phyloP scores from a whole-genome alignment of 805 yeast species.

The Kluyveromyces wickerhamii region DNA sequence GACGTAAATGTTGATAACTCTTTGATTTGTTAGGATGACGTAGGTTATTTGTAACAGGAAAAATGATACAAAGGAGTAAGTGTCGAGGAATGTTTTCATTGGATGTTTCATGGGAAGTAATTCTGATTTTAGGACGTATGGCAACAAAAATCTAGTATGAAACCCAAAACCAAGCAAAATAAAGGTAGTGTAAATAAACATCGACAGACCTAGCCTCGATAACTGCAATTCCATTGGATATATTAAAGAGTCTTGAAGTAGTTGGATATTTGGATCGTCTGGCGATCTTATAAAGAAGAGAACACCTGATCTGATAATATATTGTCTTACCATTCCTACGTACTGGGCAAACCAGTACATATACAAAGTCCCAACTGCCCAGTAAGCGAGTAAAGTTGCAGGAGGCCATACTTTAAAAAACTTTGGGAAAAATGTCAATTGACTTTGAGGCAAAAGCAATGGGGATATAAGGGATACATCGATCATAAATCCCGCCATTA shows the following conservation, averaged over 20 bases:
- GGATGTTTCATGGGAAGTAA: slow-evolving; percentile 10
- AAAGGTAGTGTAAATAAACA: slow-evolving; percentile 62
- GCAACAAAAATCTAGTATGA: slow-evolving; percentile 43
- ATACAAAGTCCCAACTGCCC: slow-evolving; percentile 74
- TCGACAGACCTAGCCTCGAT: slow-evolving; percentile 64
- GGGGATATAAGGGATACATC: slow-evolving; percentile 47
- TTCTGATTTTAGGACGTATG: slow-evolving; percentile 27
- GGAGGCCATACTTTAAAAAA: slow-evolving; percentile 19
- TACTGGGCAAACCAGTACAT: slow-evolving; percentile 83
- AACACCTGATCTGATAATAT: slow-evolving; percentile 78
- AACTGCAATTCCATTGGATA: slow-evolving; percentile 68
- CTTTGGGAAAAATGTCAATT: slow-evolving; percentile 18
- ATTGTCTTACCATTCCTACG: slow-evolving; percentile 72
- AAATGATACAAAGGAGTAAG: slow-evolving; percentile 1
- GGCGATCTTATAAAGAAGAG: slow-evolving; percentile 88
- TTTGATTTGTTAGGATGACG: slow-evolving; percentile 20
- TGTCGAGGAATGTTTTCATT: slow-evolving; percentile 1
- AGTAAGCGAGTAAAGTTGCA: slow-evolving; percentile 32
- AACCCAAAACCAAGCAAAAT: slow-evolving; percentile 70
- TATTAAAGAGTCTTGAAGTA: slow-evolving; percentile 79
- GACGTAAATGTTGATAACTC: slow-evolving; percentile 30
- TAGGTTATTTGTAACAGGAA: slow-evolving; percentile 11
- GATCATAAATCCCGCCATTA: slow-evolving; percentile 72
- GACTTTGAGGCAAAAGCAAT: slow-evolving; percentile 13
- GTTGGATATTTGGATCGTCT: slow-evolving; percentile 83